A percentile compares a stretch with the other conserved stretches of the same genome.
Evolutionary conservation across 2,329 filamentous ascomycete species (phyloP).

Genomic region (Ophiostoma quercus): DNA sequence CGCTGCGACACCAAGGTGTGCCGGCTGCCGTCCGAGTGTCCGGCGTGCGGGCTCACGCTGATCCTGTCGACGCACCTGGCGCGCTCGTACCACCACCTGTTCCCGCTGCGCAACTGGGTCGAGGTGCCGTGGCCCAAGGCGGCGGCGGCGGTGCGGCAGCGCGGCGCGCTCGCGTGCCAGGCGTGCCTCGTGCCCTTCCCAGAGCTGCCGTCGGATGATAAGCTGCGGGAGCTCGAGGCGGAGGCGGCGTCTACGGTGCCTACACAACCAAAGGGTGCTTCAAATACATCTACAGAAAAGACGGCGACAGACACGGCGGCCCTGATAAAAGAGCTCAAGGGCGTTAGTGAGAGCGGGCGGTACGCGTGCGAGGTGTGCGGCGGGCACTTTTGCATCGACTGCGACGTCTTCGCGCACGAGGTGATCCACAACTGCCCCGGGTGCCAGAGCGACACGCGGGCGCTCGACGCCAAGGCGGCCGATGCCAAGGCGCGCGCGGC

Average conservation of each 20-base stretch:
- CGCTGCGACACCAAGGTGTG: slow-evolving; percentile 87
- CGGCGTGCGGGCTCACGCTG: slow-evolving; percentile 82
- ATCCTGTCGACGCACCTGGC: slow-evolving; percentile 92
- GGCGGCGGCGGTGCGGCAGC: slow-evolving; percentile 37
- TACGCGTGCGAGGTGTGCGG: slow-evolving; percentile 86
- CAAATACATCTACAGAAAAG: slow-evolving; percentile 14
- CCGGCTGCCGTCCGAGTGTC: slow-evolving; percentile 82
- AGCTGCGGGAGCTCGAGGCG: slow-evolving; percentile 20
- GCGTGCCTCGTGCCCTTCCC: slow-evolving; percentile 74
- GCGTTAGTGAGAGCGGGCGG: slow-evolving; percentile 76
- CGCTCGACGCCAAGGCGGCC: slow-evolving; percentile 17
- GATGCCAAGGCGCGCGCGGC: slow-evolving; percentile 9
- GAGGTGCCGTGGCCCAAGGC: slow-evolving; percentile 82
- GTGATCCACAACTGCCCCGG: slow-evolving; percentile 94
- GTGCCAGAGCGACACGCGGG: slow-evolving; percentile 57
- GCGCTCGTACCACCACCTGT: slow-evolving; percentile 88
- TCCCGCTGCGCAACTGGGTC: slow-evolving; percentile 83
- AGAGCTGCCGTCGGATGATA: slow-evolving; percentile 32
- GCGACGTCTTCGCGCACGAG: slow-evolving; percentile 92
- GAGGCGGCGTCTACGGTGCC: neutral
- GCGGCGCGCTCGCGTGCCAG: slow-evolving; percentile 57
- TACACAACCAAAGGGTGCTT: slow-evolving; percentile 19
- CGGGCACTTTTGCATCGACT: slow-evolving; percentile 96
- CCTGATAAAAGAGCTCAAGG: slow-evolving; percentile 42
- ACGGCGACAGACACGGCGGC: slow-evolving; percentile 14